Evolutionary conservation across 2,329 filamentous ascomycete species (phyloP).

Genomic region (Ascochyta fabae): DNA sequence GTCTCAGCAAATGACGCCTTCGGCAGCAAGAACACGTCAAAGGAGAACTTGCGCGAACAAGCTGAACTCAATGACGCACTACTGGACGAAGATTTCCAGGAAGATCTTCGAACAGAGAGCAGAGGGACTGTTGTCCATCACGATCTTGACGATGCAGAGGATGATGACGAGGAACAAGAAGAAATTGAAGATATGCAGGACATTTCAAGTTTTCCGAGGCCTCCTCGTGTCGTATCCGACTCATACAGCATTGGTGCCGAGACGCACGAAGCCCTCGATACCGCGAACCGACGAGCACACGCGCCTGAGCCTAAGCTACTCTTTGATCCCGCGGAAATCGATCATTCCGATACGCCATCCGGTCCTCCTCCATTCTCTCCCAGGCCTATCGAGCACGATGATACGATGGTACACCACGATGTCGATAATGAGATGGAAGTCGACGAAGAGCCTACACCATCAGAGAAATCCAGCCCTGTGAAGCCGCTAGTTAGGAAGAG

Average conservation of each 20-base stretch:
- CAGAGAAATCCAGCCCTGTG: constrained; percentile 75
- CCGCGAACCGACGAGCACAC: constrained; percentile 27
- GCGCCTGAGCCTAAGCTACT: constrained; percentile 34
- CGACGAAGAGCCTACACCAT: constrained; percentile 67
- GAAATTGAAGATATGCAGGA: constrained; percentile 15
- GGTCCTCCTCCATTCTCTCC: constrained; percentile 30
- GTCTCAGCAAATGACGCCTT: constrained; percentile 56
- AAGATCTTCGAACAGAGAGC: constrained; percentile 21
- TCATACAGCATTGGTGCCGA: constrained; percentile 43
- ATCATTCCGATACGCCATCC: constrained; percentile 29
- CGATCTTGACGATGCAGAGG: constrained; percentile 26
- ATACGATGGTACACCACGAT: constrained; percentile 41
- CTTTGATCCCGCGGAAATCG: constrained; percentile 16
- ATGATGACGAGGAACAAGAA: constrained; percentile 20
- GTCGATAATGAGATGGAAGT: constrained; percentile 50
- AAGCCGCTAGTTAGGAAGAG: constrained; percentile 86
- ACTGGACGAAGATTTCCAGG: constrained; percentile 38
- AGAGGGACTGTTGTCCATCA: constrained; percentile 38
- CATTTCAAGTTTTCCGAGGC: constrained; percentile 29
- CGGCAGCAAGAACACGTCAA: constrained; percentile 39
- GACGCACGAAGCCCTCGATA: constrained; percentile 42
- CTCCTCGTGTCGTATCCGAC: constrained; percentile 34
- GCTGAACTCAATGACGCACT: constrained; percentile 38
- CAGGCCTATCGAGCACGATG: constrained; percentile 33
- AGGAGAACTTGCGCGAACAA: constrained; percentile 32